Evolutionary conservation across 345 rosid species (phyloP).

Genomic region (Rhodamnia rubescens): DNA sequence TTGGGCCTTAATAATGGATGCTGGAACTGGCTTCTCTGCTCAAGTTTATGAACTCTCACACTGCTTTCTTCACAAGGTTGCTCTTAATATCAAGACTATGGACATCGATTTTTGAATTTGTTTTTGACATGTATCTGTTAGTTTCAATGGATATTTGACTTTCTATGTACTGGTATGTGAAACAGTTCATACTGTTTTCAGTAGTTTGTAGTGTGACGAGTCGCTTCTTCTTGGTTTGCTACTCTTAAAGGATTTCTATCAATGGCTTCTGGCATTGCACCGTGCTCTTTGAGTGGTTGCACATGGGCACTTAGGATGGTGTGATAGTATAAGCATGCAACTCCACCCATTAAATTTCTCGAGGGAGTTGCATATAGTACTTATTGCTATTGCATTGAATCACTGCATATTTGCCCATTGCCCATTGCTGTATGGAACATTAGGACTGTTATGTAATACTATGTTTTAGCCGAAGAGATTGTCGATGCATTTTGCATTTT

Average conservation of each 20-base stretch:
- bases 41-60: constrained; percentile 86
- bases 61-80: constrained; percentile 79
- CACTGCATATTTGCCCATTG: neutral
- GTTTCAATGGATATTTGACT: neutral
- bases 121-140: neutral
- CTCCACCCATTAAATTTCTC: neutral
- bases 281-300: neutral
- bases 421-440: neutral
- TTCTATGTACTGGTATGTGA: neutral
- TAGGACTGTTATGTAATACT: neutral
- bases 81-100: neutral
- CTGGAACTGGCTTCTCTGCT: constrained; percentile 73
- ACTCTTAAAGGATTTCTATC: neutral
- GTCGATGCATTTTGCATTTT: neutral
- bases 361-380: neutral
- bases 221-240: neutral
- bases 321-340: neutral
- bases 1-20: constrained; percentile 98
- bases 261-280: neutral
- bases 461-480: neutral
- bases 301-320: neutral
- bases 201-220: neutral
- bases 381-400: neutral
- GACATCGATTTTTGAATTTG: neutral
- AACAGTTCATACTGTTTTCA: neutral